A percentile compares a stretch with the other conserved stretches of the same genome.
Conservation (phyloP, 2,329 filamentous ascomycete genomes). For the Phyllosticta capitalensis region DNA sequence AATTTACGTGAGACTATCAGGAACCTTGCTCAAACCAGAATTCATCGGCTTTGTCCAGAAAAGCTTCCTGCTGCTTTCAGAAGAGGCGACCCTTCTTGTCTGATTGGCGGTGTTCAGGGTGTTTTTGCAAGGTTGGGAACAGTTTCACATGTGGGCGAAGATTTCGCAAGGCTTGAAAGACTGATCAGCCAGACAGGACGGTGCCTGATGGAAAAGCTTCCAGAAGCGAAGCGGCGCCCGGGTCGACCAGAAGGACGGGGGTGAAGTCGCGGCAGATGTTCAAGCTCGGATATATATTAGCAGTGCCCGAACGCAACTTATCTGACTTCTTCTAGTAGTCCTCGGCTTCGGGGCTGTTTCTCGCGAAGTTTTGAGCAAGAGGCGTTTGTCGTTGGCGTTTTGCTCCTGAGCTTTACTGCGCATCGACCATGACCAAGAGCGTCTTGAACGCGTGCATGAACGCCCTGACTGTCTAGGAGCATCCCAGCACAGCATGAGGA, state of each 20-base stretch:
- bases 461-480: background rate
- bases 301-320: too few species aligned
- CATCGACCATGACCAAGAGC: background rate
- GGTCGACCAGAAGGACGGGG: background rate
- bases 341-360: too few species aligned
- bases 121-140: background rate
- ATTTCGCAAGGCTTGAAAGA: background rate
- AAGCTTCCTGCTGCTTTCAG: background rate
- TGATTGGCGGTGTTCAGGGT: background rate
- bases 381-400: background rate
- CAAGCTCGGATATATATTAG: background rate
- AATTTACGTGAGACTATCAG: background rate
- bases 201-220: background rate
- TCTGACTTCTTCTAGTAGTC: too few species aligned
- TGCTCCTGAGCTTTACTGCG: background rate
- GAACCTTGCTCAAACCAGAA: background rate
- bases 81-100: background rate
- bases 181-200: background rate
- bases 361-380: too few species aligned
- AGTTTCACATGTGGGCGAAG: background rate
- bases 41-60: background rate
- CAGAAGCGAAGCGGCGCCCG: background rate
- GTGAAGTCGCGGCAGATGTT: background rate
- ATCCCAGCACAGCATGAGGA: background rate
- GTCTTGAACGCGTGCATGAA: background rate